Conservation (phyloP, 306 rosid genomes). For the Erythrophleum fordii region DNA sequence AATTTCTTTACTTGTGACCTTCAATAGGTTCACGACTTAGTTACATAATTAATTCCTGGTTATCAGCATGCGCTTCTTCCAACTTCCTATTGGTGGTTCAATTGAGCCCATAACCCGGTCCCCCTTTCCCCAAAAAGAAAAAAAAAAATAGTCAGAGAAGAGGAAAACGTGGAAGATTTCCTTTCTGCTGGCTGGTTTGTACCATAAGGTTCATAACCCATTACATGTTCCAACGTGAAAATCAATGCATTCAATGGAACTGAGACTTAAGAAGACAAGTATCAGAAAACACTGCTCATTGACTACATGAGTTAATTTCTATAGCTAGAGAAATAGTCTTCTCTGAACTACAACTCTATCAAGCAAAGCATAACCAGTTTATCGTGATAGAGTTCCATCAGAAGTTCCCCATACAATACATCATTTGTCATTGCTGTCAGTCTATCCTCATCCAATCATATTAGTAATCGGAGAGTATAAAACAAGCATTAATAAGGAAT, state of each 20-base stretch:
- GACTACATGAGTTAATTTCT: background rate
- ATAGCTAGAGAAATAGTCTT: conserved; percentile 4
- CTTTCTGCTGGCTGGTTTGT: background rate
- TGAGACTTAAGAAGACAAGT: conserved; percentile 19
- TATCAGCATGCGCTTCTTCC: background rate
- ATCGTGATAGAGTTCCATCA: conserved; percentile 11
- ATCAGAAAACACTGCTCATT: background rate
- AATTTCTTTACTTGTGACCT: too few species aligned
- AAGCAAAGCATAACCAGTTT: conserved; percentile 30
- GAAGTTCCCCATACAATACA: conserved; percentile 31
- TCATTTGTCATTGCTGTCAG: conserved; percentile 26
- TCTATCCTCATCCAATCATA: conserved; percentile 22
- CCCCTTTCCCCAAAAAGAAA: background rate
- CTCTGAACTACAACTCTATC: conserved; percentile 17
- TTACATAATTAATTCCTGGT: background rate
- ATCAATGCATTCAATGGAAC: background rate
- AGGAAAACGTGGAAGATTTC: background rate
- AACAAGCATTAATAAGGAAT: conserved; percentile 10
- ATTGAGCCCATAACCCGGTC: background rate
- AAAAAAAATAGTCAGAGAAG: too few species aligned
- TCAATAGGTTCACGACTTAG: background rate
- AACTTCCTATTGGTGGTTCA: background rate
- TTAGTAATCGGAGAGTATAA: conserved; percentile 13
- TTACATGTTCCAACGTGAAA: background rate
- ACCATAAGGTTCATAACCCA: background rate